Conservation (phyloP, 257 asterid genomes). For the Orobanche coerulescens region DNA sequence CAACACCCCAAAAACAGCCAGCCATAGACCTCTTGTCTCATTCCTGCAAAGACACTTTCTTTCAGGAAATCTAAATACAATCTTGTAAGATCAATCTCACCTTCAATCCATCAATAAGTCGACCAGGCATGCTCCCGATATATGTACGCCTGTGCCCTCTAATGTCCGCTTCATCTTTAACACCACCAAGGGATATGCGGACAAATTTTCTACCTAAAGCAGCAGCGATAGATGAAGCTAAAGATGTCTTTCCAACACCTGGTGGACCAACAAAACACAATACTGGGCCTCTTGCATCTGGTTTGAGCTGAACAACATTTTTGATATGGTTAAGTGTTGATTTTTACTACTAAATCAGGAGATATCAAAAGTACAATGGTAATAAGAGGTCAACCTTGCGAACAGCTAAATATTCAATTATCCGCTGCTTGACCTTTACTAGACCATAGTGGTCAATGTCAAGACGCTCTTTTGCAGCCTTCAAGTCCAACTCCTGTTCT, state of each 20-base stretch:
- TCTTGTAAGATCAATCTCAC: constrained; percentile 32
- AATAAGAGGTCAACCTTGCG: constrained; percentile 61
- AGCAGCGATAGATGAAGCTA: constrained; percentile 94
- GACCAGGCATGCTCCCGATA: constrained; percentile 99
- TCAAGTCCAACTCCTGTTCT: constrained; percentile 70
- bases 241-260: constrained; percentile 98
- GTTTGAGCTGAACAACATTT: constrained; percentile 71
- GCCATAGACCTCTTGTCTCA: constrained; percentile 9
- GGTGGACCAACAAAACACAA: constrained; percentile 99
- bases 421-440: constrained; percentile 88
- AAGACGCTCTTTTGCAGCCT: constrained; percentile 84
- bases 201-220: constrained; percentile 94
- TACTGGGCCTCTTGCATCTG: constrained; percentile 97
- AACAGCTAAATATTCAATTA: constrained; percentile 95
- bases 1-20: not conserved
- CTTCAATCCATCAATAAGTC: constrained; percentile 97
- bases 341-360: constrained; percentile 8
- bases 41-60: constrained; percentile 8
- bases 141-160: constrained; percentile 98
- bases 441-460: constrained; percentile 93
- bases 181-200: constrained; percentile 98
- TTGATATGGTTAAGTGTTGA: constrained; percentile 19
- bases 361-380: constrained; percentile 9
- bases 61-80: not conserved
- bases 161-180: constrained; percentile 96